Evolutionary conservation across 805 yeast genomes (phyloP), one percentile per base, ranked within the genome.

Genomic region (Yamadazyma kitorensis): DNA sequence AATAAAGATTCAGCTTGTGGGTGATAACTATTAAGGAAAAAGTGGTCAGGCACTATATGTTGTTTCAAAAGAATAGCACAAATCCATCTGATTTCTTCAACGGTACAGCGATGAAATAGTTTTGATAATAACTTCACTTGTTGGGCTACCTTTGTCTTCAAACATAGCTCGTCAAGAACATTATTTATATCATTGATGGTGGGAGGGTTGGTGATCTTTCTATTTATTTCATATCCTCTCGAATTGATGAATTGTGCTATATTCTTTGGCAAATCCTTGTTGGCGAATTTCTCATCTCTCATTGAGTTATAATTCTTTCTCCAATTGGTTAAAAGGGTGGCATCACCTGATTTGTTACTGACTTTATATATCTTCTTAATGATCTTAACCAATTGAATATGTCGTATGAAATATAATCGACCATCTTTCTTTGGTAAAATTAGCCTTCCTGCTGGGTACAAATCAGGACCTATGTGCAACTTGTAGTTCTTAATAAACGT

Each of bases 1-100:
- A 70, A 76, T 17, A 85, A 71, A 3, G 69, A 70, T 7, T 69
- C 61, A 0, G 94, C 91, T 54, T 86, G 89, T 0, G 88, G 87
- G 55, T 87, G 94, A 86, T 89, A 88, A 18, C 60, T 46, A 4
- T 57, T 47, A 31, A 87, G 59, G 36, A 87, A 68, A 18, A 73
- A n/a, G 85, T 57, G n/a, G 79, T 68, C 29, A 74, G n/a, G n/a
- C n/a, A n/a, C n/a, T n/a, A n/a, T n/a, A n/a, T n/a, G 69, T 40
- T 64, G 56, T 58, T 77, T 79, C 33, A 88, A 57, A 3, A 89
- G 54, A 8, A 84, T 80, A 36, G 80, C 76, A 39, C 86, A 68
- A 24, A 87, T 62, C 74, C 83, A 86, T 36, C 76, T 64, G 31
- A 86, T 52, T 51, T 88, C 95, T 2, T 70, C 61, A 10, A 78